These are phyloP conservation scores for Mollisia scopiformis DNA, from an alignment of 2,329 filamentous ascomycete genomes.

Conservation along the genomic window DNA sequence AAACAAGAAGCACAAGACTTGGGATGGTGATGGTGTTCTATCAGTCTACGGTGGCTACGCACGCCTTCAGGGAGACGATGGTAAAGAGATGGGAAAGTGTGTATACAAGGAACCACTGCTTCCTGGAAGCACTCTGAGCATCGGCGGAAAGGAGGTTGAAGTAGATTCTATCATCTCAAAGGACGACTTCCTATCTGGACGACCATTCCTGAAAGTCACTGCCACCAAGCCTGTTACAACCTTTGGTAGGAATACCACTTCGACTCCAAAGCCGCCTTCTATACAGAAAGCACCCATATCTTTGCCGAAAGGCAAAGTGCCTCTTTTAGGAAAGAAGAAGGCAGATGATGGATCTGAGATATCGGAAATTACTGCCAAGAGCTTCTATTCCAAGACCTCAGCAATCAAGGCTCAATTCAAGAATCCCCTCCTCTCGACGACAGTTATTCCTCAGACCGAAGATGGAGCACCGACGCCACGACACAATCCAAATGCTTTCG, in stretches of 20 bases:
- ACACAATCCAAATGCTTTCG: conserved; percentile 62
- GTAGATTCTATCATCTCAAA: conserved; percentile 64
- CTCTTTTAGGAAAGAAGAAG: conserved; percentile 23
- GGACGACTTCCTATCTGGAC: conserved; percentile 57
- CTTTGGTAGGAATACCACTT: conserved; percentile 11
- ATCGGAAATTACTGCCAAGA: conserved; percentile 41
- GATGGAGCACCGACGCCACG: conserved; percentile 58
- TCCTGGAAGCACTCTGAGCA: conserved; percentile 61
- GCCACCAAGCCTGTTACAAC: conserved; percentile 16
- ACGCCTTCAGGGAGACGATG: conserved; percentile 62
- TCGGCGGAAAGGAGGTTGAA: conserved; percentile 71
- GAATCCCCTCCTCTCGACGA: conserved; percentile 59
- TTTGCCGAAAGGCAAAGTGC: conserved; percentile 32
- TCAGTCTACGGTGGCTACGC: conserved; percentile 59
- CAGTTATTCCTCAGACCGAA: conserved; percentile 49
- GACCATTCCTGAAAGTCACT: conserved; percentile 43
- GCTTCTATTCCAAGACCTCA: conserved; percentile 39
- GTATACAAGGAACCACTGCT: conserved; percentile 58
- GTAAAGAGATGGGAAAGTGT: conserved; percentile 63
- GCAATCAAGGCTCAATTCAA: conserved; percentile 58
- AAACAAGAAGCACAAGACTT: conserved; percentile 75
- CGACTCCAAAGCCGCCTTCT: conserved; percentile 20
- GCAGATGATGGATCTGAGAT: conserved; percentile 25
- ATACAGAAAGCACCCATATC: too few species aligned
- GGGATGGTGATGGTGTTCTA: conserved; percentile 74